Percentiles rank a stretch among this genome's conserved stretches.
phyloP scores from a whole-genome alignment of 2,329 filamentous ascomycete genomes.

The Epichloe aotearoae region DNA sequence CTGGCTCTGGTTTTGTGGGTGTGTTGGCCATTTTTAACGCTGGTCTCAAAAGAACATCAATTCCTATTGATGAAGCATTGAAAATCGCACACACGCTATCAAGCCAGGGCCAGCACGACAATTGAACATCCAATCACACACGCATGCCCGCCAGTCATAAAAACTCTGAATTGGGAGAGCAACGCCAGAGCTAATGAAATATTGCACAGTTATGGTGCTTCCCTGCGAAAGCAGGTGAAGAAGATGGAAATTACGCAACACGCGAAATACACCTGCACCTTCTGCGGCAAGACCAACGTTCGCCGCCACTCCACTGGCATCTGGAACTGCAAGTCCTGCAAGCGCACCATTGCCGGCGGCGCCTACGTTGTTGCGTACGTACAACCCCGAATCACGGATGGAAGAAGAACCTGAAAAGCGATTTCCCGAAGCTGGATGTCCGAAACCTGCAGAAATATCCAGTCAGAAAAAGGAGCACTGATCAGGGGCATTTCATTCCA shows the following conservation, averaged over 20 bases:
- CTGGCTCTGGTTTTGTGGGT: not conserved
- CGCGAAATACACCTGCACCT: conserved; percentile 93
- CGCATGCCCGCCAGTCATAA: not conserved
- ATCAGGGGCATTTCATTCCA: not conserved
- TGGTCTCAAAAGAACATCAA: not conserved
- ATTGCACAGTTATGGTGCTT: conserved; percentile 76
- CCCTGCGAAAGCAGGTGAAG: conserved; percentile 94
- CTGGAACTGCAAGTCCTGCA: conserved; percentile 93
- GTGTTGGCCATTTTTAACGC: not conserved
- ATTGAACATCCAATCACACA: not conserved
- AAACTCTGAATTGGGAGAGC: not conserved
- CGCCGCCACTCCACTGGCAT: conserved; percentile 86
- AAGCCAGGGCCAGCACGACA: not conserved
- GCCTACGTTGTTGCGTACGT: conserved; percentile 96
- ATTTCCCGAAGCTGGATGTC: not conserved
- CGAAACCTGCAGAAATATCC: not conserved
- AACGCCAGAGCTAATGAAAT: not conserved
- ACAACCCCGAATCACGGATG: not conserved
- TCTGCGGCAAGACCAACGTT: conserved; percentile 95
- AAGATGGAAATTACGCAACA: conserved; percentile 99
- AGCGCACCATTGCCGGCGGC: conserved; percentile 63
- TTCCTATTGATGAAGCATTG: not conserved
- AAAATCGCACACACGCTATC: not conserved
- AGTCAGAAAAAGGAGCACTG: not conserved
- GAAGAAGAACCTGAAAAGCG: not conserved